Conservation (phyloP, 495 filamentous ascomycete species). For the Immersiella caudata region DNA sequence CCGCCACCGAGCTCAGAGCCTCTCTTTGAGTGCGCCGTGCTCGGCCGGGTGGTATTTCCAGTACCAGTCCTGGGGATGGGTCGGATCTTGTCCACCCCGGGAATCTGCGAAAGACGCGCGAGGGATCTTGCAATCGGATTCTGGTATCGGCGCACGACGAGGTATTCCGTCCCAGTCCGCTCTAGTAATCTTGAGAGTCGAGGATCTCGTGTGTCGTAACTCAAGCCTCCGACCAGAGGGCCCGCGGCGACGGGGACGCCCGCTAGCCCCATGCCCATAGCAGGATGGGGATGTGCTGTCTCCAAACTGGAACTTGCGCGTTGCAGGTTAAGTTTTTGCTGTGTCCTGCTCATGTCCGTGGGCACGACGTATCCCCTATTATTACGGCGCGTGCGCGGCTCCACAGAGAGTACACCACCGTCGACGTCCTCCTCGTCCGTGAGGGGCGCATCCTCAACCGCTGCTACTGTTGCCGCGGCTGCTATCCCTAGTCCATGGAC, state of each 20-base stretch:
- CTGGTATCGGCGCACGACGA: constrained; percentile 67
- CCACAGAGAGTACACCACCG: constrained; percentile 23
- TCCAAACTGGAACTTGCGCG: constrained; percentile 68
- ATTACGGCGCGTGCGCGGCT: constrained; percentile 18
- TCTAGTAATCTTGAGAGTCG: constrained; percentile 61
- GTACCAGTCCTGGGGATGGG: constrained; percentile 43
- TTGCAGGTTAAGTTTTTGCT: constrained; percentile 73
- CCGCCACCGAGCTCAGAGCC: constrained; percentile 21
- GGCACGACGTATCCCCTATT: constrained; percentile 35
- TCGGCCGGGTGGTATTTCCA: constrained; percentile 13
- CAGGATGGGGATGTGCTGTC: constrained; percentile 47
- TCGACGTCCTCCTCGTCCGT: constrained; percentile 46
- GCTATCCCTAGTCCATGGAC: not conserved
- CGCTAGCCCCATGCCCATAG: constrained; percentile 35
- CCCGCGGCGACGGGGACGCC: constrained; percentile 39
- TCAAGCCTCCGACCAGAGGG: constrained; percentile 42
- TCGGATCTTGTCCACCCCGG: constrained; percentile 49
- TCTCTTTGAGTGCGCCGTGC: constrained; percentile 23
- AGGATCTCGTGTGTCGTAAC: constrained; percentile 53
- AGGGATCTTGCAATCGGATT: constrained; percentile 65
- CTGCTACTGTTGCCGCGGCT: not conserved
- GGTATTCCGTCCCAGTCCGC: constrained; percentile 65
- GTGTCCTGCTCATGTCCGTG: constrained; percentile 62
- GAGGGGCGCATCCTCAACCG: constrained; percentile 21
- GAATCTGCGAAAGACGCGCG: constrained; percentile 53